These are phyloP conservation scores for Diplosphaera chodatii DNA, from an alignment of 139 green algal genomes.

Conservation along the genomic window DNA sequence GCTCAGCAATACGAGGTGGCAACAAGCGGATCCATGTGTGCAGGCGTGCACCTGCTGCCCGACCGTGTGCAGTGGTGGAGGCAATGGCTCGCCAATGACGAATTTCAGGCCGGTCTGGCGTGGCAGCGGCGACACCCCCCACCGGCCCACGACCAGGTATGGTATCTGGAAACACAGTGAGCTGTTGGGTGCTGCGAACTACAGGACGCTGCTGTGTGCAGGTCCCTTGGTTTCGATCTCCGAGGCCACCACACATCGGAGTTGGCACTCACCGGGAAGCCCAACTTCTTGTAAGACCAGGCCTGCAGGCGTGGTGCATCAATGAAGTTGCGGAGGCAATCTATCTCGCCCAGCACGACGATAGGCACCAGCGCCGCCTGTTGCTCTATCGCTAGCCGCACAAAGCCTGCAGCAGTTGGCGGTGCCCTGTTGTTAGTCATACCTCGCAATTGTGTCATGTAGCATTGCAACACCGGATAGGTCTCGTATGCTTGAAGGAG, in stretches of 20 bases:
- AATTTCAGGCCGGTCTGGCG: slow-evolving; percentile 41
- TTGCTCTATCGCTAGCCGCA: slow-evolving; percentile 71
- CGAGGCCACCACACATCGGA: no score
- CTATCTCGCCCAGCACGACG: slow-evolving; percentile 67
- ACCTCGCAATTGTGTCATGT: no score
- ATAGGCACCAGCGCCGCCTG: slow-evolving; percentile 67
- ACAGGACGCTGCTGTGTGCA: no score
- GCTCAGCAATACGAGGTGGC: no score
- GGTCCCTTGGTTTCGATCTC: no score
- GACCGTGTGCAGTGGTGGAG: slow-evolving; percentile 15
- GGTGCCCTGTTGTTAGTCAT: no score
- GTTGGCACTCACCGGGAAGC: slow-evolving; percentile 55
- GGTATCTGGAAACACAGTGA: no score
- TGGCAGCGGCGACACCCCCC: slow-evolving; percentile 59
- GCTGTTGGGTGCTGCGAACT: no score
- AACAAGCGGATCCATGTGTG: no score
- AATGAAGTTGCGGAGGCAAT: slow-evolving; percentile 53
- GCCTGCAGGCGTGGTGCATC: slow-evolving; percentile 52
- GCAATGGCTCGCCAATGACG: slow-evolving; percentile 62
- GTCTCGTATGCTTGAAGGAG: no score
- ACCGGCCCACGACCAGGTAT: slow-evolving; percentile 60
- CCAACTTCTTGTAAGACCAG: slow-evolving; percentile 70
- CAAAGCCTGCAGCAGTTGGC: slow-evolving; percentile 51
- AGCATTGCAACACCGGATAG: no score
- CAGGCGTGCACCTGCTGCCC: slow-evolving; percentile 12